These are phyloP conservation scores for Entophlyctis helioformis DNA, from an alignment of 192 early-diverging fungal genomes.

Conservation along the genomic window DNA sequence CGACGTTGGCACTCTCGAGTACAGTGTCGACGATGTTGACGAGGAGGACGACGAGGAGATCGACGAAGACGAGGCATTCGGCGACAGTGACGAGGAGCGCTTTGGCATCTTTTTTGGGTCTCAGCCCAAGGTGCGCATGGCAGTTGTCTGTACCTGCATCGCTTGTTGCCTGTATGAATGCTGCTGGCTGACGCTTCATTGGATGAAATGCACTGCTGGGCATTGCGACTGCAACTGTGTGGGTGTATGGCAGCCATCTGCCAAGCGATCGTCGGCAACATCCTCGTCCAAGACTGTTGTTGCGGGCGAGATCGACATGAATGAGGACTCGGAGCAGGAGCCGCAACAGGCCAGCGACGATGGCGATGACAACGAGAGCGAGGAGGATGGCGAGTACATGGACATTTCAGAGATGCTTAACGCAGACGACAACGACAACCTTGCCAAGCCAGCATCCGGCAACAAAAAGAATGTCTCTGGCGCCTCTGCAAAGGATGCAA, in stretches of 20 bases:
- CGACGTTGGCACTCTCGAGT: constrained; percentile 55
- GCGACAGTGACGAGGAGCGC: constrained; percentile 69
- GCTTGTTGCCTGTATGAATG: no score
- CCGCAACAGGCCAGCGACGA: no score
- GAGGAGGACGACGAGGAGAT: constrained; percentile 92
- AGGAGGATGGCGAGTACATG: constrained; percentile 36
- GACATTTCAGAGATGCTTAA: constrained; percentile 30
- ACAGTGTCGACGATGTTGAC: constrained; percentile 63
- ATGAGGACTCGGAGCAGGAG: no score
- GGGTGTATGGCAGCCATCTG: no score
- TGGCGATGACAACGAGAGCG: constrained; percentile 20
- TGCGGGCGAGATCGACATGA: no score
- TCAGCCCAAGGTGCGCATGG: neutral
- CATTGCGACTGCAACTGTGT: no score
- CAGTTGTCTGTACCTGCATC: no score
- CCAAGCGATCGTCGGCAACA: no score
- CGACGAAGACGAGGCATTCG: constrained; percentile 82
- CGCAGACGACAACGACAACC: neutral
- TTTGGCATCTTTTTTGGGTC: constrained; percentile 56
- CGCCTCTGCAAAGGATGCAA: constrained; percentile 4
- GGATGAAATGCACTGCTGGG: no score
- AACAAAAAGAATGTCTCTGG: constrained; percentile 1
- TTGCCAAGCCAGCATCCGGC: neutral
- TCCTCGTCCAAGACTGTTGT: no score
- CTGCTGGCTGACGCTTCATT: no score